Percentiles rank a stretch among this genome's conserved stretches.
These are phyloP conservation scores for Xanthoconium stramineum DNA, from an alignment of 768 basidiomycete genomes.

Conservation along the genomic window DNA sequence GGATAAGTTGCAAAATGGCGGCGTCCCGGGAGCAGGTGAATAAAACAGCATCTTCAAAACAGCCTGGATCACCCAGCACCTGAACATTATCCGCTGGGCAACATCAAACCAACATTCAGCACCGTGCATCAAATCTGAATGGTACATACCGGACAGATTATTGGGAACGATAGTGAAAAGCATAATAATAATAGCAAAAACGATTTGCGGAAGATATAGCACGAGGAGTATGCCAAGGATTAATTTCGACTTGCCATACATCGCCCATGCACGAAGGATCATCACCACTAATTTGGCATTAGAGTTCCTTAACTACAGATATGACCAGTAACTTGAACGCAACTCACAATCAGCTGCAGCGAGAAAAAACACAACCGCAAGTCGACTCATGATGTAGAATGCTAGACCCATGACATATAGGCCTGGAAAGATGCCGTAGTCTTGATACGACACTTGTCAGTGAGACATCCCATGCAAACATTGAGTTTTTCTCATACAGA, in stretches of 20 bases:
- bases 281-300: not conserved
- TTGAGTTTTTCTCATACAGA: not conserved
- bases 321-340: not conserved
- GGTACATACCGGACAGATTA: not conserved
- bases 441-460: not conserved
- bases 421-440: not conserved
- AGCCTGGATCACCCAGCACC: too few species aligned
- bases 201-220: not conserved
- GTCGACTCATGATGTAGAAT: not conserved
- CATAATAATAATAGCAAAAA: not conserved
- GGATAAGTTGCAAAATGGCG: too few species aligned
- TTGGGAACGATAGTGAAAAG: not conserved
- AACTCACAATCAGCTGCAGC: conserved; percentile 5
- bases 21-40: too few species aligned
- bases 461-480: too few species aligned
- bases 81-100: too few species aligned
- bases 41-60: too few species aligned
- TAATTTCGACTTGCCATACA: conserved; percentile 1
- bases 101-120: too few species aligned
- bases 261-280: not conserved
- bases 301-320: not conserved
- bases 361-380: conserved; percentile 2
- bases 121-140: too few species aligned
- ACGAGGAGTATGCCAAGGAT: conserved; percentile 3
- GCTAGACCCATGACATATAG: not conserved